Base-by-base conservation (phyloP, 225 moss, liverwort and hornwort genomes). In the Climacium dendroides region DNA sequence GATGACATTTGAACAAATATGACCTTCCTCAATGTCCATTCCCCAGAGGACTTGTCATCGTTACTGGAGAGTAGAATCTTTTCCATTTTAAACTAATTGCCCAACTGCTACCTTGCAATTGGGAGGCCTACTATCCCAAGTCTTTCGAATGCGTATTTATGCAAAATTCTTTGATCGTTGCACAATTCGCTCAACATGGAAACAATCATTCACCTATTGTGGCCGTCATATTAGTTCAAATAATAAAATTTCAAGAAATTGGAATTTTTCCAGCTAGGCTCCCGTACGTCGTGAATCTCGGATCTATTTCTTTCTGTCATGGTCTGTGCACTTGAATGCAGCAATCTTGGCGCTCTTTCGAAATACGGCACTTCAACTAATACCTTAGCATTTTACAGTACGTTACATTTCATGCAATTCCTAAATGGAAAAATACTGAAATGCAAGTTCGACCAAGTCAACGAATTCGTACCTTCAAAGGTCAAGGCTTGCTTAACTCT, bases 401-500 rank as follows among this genome's bases (percentile, higher is more conserved):
- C 4, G 61, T 32, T 22, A 13, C 19, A 35, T 23, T 72, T 45
- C 54, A 55, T 63, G 63, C 73, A 45, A 23, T 55, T 13, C 15
- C 58, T 8, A 15, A 54, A 28, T 17, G 29, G 43, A 8, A 13
- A 30, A 62, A 62, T 25, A 17, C 29, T 52, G 4, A 65, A 53
- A 55, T 48, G 48, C 69, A 82, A 86, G 34, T 81, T 62, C 12
- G 17, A 34, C 5, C 10, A 61, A 80, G 58, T 45, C 72, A 50
- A 35, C 32, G 32, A 61, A 30, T 4, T 63, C 30, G 9, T 87
- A 90, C 93, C 93, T 87, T 87, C 85, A 73, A 89, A 22, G 69
- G 92, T 48, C 85, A 93, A 83, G 45, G 93, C 91, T 58, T 93
- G 87, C 88, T 93, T 92, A 85, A 92, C 92, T 72, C 92, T 92